These are phyloP conservation scores for Cryptomeria japonica DNA, from an alignment of 75 land plant species.

Conservation along the genomic window DNA sequence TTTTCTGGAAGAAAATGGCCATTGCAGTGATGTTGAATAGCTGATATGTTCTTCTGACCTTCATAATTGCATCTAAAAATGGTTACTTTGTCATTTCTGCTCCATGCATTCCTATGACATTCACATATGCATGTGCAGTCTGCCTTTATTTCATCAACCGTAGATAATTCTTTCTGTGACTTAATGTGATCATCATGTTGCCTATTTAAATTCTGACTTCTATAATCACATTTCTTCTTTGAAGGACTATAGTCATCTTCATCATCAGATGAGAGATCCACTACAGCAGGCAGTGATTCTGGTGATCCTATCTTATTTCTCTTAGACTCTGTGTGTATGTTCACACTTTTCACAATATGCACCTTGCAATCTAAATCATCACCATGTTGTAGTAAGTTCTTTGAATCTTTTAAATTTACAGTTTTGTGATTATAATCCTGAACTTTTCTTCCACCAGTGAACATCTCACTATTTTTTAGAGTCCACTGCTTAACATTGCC, in stretches of 20 bases:
- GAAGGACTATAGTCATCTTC: not conserved
- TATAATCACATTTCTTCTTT: not conserved
- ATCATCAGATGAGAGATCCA: not conserved
- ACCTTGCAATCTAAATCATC: too few species aligned
- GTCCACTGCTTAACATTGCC: not conserved
- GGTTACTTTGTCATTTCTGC: not conserved
- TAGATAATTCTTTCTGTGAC: not conserved
- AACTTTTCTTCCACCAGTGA: not conserved
- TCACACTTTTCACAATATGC: not conserved
- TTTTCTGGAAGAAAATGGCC: conserved; percentile 1
- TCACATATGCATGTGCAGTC: not conserved
- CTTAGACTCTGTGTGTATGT: not conserved
- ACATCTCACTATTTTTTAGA: not conserved
- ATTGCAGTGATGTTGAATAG: not conserved
- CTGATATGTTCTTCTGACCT: not conserved
- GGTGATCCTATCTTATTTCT: not conserved
- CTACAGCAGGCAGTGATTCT: too few species aligned
- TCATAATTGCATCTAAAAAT: not conserved
- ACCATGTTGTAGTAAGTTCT: too few species aligned
- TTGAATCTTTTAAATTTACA: too few species aligned
- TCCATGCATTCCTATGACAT: not conserved
- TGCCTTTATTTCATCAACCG: not conserved
- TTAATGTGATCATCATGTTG: not conserved
- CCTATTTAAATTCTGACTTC: not conserved
- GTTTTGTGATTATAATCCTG: not conserved